Conservation (phyloP, 805 yeast species). For the Metschnikowia picachoensis region DNA sequence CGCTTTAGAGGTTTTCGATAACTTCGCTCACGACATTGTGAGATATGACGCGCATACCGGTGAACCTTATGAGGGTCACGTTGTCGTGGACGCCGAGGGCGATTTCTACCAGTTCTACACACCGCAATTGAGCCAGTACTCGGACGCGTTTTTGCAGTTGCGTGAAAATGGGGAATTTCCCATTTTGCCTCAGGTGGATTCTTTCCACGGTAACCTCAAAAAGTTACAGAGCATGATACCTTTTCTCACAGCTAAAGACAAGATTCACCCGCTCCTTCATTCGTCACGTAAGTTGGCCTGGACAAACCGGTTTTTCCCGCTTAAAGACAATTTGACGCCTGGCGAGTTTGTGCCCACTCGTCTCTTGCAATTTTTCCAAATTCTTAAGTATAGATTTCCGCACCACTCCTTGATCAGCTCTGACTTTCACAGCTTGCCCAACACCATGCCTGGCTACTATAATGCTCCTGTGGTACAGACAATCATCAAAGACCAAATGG, state of each 20-base stretch:
- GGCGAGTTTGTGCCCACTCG: constrained; percentile 85
- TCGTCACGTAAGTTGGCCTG: constrained; percentile 39
- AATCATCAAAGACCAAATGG: constrained; percentile 59
- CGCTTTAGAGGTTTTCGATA: constrained; percentile 81
- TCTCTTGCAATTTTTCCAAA: constrained; percentile 58
- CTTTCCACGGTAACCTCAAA: constrained; percentile 22
- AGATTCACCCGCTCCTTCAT: constrained; percentile 59
- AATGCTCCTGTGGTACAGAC: constrained; percentile 81
- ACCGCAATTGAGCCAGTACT: constrained; percentile 55
- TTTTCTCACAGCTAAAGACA: constrained; percentile 25
- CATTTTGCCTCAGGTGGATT: constrained; percentile 25
- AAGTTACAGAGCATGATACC: constrained; percentile 29
- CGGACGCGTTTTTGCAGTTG: constrained; percentile 51
- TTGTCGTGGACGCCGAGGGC: constrained; percentile 64
- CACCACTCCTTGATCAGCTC: constrained; percentile 70
- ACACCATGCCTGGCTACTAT: constrained; percentile 49
- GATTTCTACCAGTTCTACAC: constrained; percentile 73
- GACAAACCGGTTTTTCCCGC: constrained; percentile 55
- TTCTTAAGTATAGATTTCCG: constrained; percentile 64
- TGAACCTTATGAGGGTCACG: constrained; percentile 74
- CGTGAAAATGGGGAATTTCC: constrained; percentile 46
- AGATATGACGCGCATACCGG: constrained; percentile 67
- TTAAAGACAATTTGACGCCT: constrained; percentile 60
- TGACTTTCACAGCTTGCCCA: constrained; percentile 56
- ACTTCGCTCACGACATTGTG: constrained; percentile 76